Evolutionary conservation across 441 rosid genomes (phyloP).

Genomic region (Euphorbia celastroides): DNA sequence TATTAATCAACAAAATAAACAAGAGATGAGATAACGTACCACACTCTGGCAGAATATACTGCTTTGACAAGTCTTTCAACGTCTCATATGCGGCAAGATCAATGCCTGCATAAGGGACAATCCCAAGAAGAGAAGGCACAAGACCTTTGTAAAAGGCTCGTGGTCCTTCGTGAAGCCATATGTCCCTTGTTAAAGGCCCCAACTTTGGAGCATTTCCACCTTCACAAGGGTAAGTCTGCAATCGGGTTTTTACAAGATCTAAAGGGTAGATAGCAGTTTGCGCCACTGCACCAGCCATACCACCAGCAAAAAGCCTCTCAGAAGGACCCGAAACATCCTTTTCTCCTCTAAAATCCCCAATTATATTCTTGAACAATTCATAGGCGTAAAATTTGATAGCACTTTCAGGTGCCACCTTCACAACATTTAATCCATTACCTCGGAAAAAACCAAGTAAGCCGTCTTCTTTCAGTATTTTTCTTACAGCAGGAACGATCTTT

Average conservation of each 20-base stretch:
- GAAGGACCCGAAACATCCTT: constrained; percentile 61
- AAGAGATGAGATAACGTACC: constrained; percentile 33
- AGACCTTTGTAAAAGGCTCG: constrained; percentile 91
- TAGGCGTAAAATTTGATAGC: constrained; percentile 83
- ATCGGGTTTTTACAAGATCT: constrained; percentile 90
- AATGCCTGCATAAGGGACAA: constrained; percentile 88
- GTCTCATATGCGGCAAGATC: constrained; percentile 96
- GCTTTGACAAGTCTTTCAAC: constrained; percentile 75
- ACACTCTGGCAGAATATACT: constrained; percentile 60
- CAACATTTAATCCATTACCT: constrained; percentile 89
- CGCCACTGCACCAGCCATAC: constrained; percentile 88
- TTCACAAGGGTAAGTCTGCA: constrained; percentile 63
- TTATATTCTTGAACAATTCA: constrained; percentile 61
- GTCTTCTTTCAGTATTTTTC: constrained; percentile 65
- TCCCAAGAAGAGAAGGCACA: constrained; percentile 88
- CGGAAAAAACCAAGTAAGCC: constrained; percentile 72
- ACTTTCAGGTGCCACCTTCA: constrained; percentile 96
- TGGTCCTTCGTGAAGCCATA: constrained; percentile 87
- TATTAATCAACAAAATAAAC: too few relatives aligned
- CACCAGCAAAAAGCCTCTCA: constrained; percentile 88
- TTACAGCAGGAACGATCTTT: constrained; percentile 48
- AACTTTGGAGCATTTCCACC: constrained; percentile 64
- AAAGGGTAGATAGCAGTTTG: constrained; percentile 82
- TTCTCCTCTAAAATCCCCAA: constrained; percentile 38
- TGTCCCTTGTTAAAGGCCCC: constrained; percentile 59